A percentile compares a stretch with the other conserved stretches of the same genome.
Evolutionary conservation across 2,329 filamentous ascomycete species (phyloP).

Genomic region (Xylariaceae sp.): DNA sequence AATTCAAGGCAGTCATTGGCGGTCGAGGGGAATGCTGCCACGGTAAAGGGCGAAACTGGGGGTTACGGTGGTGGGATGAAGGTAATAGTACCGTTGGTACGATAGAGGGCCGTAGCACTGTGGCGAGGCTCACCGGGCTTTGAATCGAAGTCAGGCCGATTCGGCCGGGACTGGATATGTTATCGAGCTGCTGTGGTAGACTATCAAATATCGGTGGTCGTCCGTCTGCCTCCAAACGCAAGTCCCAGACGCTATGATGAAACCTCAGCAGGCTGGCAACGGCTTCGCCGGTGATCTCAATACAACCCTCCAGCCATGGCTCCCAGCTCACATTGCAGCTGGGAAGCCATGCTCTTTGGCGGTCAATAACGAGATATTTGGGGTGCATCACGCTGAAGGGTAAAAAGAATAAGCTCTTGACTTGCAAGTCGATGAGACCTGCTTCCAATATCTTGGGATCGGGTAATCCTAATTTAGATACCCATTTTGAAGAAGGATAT

Average conservation of each 20-base stretch:
- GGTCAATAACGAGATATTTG: slow-evolving; percentile 79
- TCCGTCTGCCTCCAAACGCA: slow-evolving; percentile 28
- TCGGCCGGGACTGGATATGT: slow-evolving; percentile 6
- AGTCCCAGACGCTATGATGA: slow-evolving; percentile 72
- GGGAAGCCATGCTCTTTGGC: slow-evolving; percentile 69
- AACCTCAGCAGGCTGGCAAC: slow-evolving; percentile 69
- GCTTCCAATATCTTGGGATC: slow-evolving; percentile 55
- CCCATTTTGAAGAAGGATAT: slow-evolving; percentile 67
- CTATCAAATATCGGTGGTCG: neutral
- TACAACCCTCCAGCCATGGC: slow-evolving; percentile 81
- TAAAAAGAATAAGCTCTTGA: slow-evolving; percentile 80
- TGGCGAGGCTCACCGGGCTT: slow-evolving; percentile 32
- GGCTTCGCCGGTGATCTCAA: slow-evolving; percentile 68
- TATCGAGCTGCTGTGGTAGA: neutral
- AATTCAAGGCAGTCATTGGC: slow-evolving; percentile 71
- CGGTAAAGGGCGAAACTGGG: slow-evolving; percentile 64
- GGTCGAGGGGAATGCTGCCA: slow-evolving; percentile 56
- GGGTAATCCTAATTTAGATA: slow-evolving; percentile 67
- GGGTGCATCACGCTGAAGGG: slow-evolving; percentile 89
- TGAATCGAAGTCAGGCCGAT: slow-evolving; percentile 28
- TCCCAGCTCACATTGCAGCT: slow-evolving; percentile 90
- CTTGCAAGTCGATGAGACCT: slow-evolving; percentile 67
- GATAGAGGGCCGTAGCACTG: slow-evolving; percentile 23
- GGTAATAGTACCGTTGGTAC: slow-evolving; percentile 71
- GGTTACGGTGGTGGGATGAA: slow-evolving; percentile 74